Base-by-base conservation (phyloP, 306 rosid species). In the Lithocarpus polystachyus region DNA sequence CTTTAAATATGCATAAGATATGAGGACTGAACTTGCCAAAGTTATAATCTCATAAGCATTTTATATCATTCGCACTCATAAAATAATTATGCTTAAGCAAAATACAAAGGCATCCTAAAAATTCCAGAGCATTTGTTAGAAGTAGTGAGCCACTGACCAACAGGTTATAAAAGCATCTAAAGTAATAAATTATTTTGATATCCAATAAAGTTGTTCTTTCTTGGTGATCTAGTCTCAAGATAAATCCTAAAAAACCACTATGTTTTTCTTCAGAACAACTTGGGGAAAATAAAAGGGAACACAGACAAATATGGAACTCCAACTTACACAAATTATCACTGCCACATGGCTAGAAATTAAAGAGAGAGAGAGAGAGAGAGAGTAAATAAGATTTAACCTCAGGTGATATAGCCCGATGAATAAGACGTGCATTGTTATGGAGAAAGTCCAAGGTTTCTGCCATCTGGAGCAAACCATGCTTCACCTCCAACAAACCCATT, bases 381-480 rank as follows among this genome's bases (percentile, higher is more conserved):
- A 69, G 48, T 37, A 31, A 74, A 57, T 1, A 61, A 31, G 45
- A 28, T 60, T 33, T 74, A 26, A 95, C 99, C 98, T 95, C 99
- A 0, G 99, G 99, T 72, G 99, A 86, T 86, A 95, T 85, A 60
- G 97, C 92, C 56, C 93, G 91, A 85, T 95, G 99, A 83, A 93
- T 85, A 71, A 95, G 99, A 73, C 65, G 93, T 1, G 99, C 99
- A 67, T 95, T 93, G 81, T 85, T 93, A 81, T 95, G 99, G 33
- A 95, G 96, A 84, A 95, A 95, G 82, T 93, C 92, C 86, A 95
- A 87, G 23, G 99, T 85, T 81, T 95, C 99, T 20, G 97, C 97
- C 24, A 93, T 76, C 86, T 95, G 99, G 77, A 95, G 97, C 87
- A 95, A 90, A 72, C 99, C 98, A 82, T 95, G 99, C 81, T 95